Evolutionary conservation across 1,284 basidiomycete species (phyloP), one percentile per base, ranked within the genome.

Genomic region (Cutaneotrichosporon daszewskae): DNA sequence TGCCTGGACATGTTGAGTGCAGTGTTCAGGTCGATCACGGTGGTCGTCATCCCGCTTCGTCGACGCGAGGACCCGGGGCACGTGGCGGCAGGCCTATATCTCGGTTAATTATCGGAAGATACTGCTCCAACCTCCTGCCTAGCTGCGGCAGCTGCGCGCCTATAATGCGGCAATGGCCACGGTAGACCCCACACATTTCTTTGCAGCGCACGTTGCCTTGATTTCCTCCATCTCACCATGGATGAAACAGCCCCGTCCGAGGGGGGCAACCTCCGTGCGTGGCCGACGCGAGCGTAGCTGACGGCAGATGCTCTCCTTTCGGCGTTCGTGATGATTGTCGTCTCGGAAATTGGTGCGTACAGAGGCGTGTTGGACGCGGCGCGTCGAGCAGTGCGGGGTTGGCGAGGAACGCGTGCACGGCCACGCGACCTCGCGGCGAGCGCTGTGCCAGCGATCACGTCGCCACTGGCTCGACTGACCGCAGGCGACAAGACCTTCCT

Each of bases 401-500:
- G n/a, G n/a, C n/a, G n/a, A n/a, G n/a, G n/a, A n/a, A n/a, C n/a
- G n/a, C n/a, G n/a, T n/a, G n/a, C n/a, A n/a, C n/a, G n/a, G n/a
- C n/a, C n/a, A n/a, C n/a, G n/a, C n/a, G n/a, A n/a, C n/a, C 26
- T 27, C 9, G 8, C 26, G 26, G 16, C 13, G 6, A 10, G 12
- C 34, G n/a, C 20, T 14, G 26, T 37, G 14, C 19, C 19, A 7
- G n/a, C 16, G 4, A 4, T 23, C 18, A 16, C 22, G 26, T 33
- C 25, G 19, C 31, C 37, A 19, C 23, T 13, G 29, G 9, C 31
- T 8, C 33, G 17, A 17, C 37, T 50, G 66, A 40, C 39, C 5
- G 2, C 74, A 53, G 92, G 94, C 35, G 95, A 98, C 81, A 97
- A 97, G 72, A 98, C 94, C 0, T 98, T 98, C 67, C 82, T 98